A percentile compares a stretch with the other conserved stretches of the same genome.
These are phyloP conservation scores for Biancaea sappan DNA, from an alignment of 306 rosid genomes.

Conservation along the genomic window DNA sequence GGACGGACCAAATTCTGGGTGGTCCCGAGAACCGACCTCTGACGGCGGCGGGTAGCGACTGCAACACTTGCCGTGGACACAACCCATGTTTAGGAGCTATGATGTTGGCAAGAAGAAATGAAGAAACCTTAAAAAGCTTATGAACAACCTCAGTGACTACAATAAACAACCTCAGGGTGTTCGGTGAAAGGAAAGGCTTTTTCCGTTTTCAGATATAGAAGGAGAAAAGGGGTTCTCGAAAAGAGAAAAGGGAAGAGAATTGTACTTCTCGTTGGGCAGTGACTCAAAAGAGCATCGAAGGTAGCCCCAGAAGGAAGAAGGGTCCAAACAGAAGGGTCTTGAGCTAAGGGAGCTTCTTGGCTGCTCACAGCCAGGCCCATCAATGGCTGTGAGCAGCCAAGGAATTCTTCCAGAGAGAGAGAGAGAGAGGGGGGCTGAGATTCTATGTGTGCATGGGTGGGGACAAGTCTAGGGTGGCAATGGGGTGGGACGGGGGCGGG, in stretches of 20 bases:
- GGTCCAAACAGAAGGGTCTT: slow-evolving; percentile 37
- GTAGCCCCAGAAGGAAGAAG: slow-evolving; percentile 38
- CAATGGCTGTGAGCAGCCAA: slow-evolving; percentile 38
- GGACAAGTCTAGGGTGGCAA: no score
- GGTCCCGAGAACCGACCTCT: slow-evolving; percentile 57
- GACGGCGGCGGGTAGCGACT: slow-evolving; percentile 55
- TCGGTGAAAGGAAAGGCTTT: slow-evolving; percentile 6
- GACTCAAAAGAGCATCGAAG: slow-evolving; percentile 37
- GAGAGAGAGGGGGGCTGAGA: slow-evolving; percentile 36
- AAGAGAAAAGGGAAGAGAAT: slow-evolving; percentile 39
- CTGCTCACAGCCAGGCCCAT: no score
- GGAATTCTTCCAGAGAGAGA: no score
- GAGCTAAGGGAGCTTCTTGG: no score
- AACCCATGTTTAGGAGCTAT: slow-evolving; percentile 64
- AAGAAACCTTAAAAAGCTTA: slow-evolving; percentile 30
- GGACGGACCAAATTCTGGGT: slow-evolving; percentile 48
- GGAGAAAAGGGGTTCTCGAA: slow-evolving; percentile 38
- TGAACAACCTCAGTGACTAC: slow-evolving; percentile 31
- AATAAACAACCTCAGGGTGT: slow-evolving; percentile 25
- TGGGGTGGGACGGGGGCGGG: neutral
- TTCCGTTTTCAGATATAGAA: slow-evolving; percentile 31
- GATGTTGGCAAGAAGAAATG: neutral
- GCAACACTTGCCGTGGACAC: slow-evolving; percentile 86
- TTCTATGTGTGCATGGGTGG: slow-evolving; percentile 66
- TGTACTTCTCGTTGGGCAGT: slow-evolving; percentile 37